A percentile compares a stretch with the other conserved stretches of the same genome.
phyloP scores from a whole-genome alignment of 768 basidiomycete species.

The Cyathus striatus region DNA sequence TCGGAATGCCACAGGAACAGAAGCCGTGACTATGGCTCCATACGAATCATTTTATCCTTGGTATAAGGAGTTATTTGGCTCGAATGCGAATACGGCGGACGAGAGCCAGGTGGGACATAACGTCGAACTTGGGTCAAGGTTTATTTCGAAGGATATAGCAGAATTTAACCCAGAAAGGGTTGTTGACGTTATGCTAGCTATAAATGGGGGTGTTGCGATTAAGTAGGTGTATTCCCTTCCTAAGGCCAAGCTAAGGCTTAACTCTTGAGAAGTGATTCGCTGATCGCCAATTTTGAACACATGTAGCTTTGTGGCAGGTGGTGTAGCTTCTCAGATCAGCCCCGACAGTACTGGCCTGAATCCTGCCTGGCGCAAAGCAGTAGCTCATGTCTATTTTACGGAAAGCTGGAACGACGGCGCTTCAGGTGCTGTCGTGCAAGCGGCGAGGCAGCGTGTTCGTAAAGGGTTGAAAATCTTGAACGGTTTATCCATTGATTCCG shows the following conservation, averaged over 20 bases:
- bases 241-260: neutral
- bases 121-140: conserved; percentile 24
- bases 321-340: conserved; percentile 30
- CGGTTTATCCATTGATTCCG: conserved; percentile 24
- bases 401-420: conserved; percentile 22
- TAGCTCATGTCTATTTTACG: conserved; percentile 20
- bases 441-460: conserved; percentile 11
- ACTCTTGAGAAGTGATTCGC: too few species aligned
- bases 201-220: conserved; percentile 11
- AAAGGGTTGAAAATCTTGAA: conserved; percentile 17
- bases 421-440: conserved; percentile 13
- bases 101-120: conserved; percentile 14
- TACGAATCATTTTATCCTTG: conserved; percentile 20
- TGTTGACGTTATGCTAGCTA: conserved; percentile 15
- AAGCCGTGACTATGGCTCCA: conserved; percentile 6
- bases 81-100: too few species aligned
- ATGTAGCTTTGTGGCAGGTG: conserved; percentile 36
- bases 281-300: too few species aligned
- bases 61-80: conserved; percentile 7
- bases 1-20: conserved; percentile 14
- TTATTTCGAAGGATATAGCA: conserved; percentile 23
- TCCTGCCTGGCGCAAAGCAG: conserved; percentile 42
- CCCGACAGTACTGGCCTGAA: conserved; percentile 36
- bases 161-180: conserved; percentile 16
- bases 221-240: conserved; percentile 12